A percentile compares a stretch with the other conserved stretches of the same genome.
These are phyloP conservation scores for Aspergillus sp. DNA, from an alignment of 2,329 filamentous ascomycete species.

Conservation along the genomic window DNA sequence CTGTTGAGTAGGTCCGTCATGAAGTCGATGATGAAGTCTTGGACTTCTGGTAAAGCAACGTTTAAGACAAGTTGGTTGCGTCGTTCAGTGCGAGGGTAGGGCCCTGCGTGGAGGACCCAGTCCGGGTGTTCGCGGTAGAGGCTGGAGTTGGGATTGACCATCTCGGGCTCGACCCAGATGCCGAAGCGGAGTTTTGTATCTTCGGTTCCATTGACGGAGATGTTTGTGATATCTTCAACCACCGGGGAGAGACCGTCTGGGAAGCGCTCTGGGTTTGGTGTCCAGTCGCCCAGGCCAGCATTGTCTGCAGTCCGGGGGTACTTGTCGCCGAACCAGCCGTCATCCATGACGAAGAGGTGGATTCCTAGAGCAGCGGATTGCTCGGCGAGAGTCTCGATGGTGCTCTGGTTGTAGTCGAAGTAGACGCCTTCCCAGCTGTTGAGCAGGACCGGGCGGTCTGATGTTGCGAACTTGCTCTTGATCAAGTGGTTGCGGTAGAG, in stretches of 20 bases:
- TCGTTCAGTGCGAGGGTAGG: slow-evolving; percentile 56
- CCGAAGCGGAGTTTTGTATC: slow-evolving; percentile 56
- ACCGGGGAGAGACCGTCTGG: slow-evolving; percentile 56
- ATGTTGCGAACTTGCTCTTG: slow-evolving; percentile 54
- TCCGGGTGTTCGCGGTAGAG: slow-evolving; percentile 64
- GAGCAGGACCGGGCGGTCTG: slow-evolving; percentile 56
- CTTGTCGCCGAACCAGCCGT: slow-evolving; percentile 67
- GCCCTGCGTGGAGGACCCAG: slow-evolving; percentile 60
- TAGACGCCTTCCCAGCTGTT: slow-evolving; percentile 67
- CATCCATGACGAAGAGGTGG: slow-evolving; percentile 65
- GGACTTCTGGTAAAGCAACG: slow-evolving; percentile 60
- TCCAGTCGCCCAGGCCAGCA: slow-evolving; percentile 64
- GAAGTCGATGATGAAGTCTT: slow-evolving; percentile 60
- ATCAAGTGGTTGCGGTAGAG: slow-evolving; percentile 64
- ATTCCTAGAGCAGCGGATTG: slow-evolving; percentile 57
- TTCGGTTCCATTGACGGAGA: slow-evolving; percentile 47
- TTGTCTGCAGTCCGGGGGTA: slow-evolving; percentile 60
- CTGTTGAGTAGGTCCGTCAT: slow-evolving; percentile 56
- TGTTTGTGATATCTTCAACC: slow-evolving; percentile 52
- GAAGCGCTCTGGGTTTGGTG: slow-evolving; percentile 58
- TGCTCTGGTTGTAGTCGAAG: slow-evolving; percentile 59
- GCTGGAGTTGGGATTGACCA: slow-evolving; percentile 63
- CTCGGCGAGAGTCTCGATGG: slow-evolving; percentile 34
- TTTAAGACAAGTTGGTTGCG: slow-evolving; percentile 64
- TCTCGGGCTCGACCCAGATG: slow-evolving; percentile 68